A percentile compares a stretch with the other conserved stretches of the same genome.
Conservation (phyloP, 768 basidiomycete species). For the Xanthoconium purpureum region DNA sequence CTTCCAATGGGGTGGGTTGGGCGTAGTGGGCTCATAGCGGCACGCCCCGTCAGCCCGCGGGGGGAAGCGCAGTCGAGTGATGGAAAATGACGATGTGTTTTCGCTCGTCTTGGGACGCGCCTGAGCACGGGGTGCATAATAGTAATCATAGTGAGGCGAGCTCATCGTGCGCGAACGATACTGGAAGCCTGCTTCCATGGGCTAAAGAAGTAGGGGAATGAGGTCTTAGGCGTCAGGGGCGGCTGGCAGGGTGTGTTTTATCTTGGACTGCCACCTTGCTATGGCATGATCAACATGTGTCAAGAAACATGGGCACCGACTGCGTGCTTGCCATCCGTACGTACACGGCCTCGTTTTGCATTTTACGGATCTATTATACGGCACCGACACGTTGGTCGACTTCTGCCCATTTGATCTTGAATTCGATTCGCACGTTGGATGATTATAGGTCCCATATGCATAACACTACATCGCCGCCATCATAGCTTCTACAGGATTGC, state of each 20-base stretch:
- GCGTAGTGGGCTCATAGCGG: slow-evolving; percentile 12
- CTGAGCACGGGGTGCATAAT: slow-evolving; percentile 7
- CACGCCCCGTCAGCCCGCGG: slow-evolving; percentile 16
- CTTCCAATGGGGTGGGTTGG: slow-evolving; percentile 25
- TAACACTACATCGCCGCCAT: slow-evolving; percentile 17
- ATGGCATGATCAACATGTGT: slow-evolving; percentile 33
- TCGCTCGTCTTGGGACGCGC: slow-evolving; percentile 24
- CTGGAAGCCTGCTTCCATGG: slow-evolving; percentile 31
- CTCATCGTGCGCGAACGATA: slow-evolving; percentile 26
- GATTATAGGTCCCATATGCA: slow-evolving; percentile 14
- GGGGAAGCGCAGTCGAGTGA: slow-evolving; percentile 22
- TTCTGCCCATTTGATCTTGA: too few relatives aligned
- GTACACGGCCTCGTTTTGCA: slow-evolving; percentile 30
- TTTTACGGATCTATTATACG: slow-evolving; percentile 7
- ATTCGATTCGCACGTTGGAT: slow-evolving; percentile 13
- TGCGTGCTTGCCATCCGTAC: slow-evolving; percentile 27
- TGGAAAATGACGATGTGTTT: slow-evolving; percentile 5
- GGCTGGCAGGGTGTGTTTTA: slow-evolving; percentile 24
- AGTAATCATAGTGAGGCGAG: slow-evolving; percentile 18
- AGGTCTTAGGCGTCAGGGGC: slow-evolving; percentile 15
- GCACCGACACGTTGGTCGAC: slow-evolving; percentile 29
- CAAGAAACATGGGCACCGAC: slow-evolving; percentile 17
- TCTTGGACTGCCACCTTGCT: slow-evolving; percentile 31
- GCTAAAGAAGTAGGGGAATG: slow-evolving; percentile 9
- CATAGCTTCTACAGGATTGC: slow-evolving; percentile 6